These are phyloP conservation scores for Alternaria alternata DNA, from an alignment of 2,329 filamentous ascomycete species.

Conservation along the genomic window DNA sequence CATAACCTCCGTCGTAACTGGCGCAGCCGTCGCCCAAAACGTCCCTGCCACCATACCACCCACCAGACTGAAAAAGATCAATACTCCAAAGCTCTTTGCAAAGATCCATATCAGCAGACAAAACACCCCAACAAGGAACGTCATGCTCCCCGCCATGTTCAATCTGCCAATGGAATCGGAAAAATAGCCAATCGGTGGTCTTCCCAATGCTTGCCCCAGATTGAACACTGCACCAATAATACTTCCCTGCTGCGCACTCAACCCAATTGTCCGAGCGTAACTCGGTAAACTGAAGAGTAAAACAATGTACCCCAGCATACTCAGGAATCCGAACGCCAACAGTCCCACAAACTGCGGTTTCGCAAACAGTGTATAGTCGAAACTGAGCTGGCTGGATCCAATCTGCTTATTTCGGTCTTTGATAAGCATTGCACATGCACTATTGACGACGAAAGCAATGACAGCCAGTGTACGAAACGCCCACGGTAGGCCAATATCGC, in stretches of 20 bases:
- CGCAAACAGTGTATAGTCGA: constrained; percentile 70
- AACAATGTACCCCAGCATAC: constrained; percentile 76
- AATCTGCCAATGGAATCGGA: constrained; percentile 75
- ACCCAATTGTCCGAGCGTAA: constrained; percentile 73
- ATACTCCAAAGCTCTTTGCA: constrained; percentile 70
- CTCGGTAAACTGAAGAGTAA: constrained; percentile 80
- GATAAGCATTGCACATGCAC: constrained; percentile 68
- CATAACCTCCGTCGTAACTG: constrained; percentile 77
- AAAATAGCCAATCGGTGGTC: constrained; percentile 76
- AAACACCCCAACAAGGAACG: constrained; percentile 69
- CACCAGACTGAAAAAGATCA: constrained; percentile 75
- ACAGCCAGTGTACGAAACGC: constrained; percentile 72
- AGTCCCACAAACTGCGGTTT: constrained; percentile 70
- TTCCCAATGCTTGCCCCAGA: constrained; percentile 70
- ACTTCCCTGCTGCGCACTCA: constrained; percentile 71
- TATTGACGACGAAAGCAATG: constrained; percentile 70
- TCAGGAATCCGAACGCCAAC: constrained; percentile 73
- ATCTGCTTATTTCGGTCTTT: constrained; percentile 76
- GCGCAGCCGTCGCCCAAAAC: constrained; percentile 70
- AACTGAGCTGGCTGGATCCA: constrained; percentile 67
- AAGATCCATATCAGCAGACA: constrained; percentile 77
- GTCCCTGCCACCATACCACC: constrained; percentile 73
- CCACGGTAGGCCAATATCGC: constrained; percentile 70
- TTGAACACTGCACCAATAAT: constrained; percentile 78
- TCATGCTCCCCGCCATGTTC: constrained; percentile 74